phyloP scores from a whole-genome alignment of 495 filamentous ascomycete species.

The Parmelia sp. region DNA sequence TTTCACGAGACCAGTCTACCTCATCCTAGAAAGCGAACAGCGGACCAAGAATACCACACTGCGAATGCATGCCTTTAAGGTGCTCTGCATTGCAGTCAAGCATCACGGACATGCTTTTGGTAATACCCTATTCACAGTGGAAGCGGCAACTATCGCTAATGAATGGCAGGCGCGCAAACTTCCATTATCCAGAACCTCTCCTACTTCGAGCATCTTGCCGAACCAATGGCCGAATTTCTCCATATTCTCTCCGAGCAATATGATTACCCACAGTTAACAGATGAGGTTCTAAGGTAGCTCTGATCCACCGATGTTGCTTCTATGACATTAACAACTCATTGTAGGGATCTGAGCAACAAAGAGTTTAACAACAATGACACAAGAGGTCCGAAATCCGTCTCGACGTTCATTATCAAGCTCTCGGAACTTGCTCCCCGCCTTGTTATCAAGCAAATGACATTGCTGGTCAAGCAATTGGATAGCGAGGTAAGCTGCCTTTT shows the following conservation, averaged over 20 bases:
- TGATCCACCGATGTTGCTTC: not conserved
- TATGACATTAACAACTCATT: constrained; percentile 26
- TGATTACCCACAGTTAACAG: constrained; percentile 91
- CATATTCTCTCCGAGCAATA: constrained; percentile 96
- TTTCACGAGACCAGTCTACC: constrained; percentile 88
- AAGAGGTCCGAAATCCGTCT: constrained; percentile 94
- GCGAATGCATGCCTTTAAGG: constrained; percentile 95
- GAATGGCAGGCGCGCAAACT: constrained; percentile 77
- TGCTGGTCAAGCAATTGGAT: constrained; percentile 87
- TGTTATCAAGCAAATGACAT: constrained; percentile 95
- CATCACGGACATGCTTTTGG: constrained; percentile 97
- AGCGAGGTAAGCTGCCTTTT: constrained; percentile 60
- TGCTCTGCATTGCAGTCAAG: constrained; percentile 93
- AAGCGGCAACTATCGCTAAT: constrained; percentile 20
- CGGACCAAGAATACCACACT: constrained; percentile 85
- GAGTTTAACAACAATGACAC: constrained; percentile 97
- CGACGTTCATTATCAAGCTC: constrained; percentile 89
- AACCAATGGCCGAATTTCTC: constrained; percentile 97
- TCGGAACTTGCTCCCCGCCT: constrained; percentile 89
- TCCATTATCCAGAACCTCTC: constrained; percentile 95
- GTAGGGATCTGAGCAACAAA: constrained; percentile 85
- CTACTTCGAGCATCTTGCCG: constrained; percentile 95
- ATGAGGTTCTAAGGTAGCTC: constrained; percentile 70
- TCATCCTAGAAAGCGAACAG: constrained; percentile 89
- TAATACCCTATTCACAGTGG: constrained; percentile 36